Evolutionary conservation across 257 asterid genomes (phyloP), one percentile per base, ranked within the genome.

Genomic region (Solanum chaucha): DNA sequence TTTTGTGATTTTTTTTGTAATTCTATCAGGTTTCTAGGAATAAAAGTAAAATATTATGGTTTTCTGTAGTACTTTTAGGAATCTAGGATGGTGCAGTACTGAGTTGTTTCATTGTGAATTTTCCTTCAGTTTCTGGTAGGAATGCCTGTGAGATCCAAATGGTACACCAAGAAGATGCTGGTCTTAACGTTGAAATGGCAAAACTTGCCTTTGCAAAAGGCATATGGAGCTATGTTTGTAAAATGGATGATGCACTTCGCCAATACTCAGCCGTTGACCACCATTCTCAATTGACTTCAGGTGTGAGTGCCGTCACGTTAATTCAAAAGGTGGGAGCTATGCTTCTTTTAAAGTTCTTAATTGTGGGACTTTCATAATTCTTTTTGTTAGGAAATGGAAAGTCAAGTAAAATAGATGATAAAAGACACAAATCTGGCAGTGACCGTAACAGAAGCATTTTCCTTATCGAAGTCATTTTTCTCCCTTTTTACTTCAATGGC

Each of bases 81-180:
- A 68, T 80, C 71, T 46, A 59, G 41, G 64, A 40, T 58, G 11
- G 88, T 55, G 71, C 84, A 78, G 84, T 41, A 26, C 40, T 78
- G 61, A 46, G 65, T 38, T 86, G 48, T 75, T 85, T 41, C 36
- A 19, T 36, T 82, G 58, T 78, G 67, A 86, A 24, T 59, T 51
- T 26, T 51, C 83, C 86, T 91, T 87, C 94, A 96, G 98, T 94
- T 89, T 91, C 96, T 67, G 98, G 95, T 86, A 92, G 94, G 91
- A 94, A 94, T 93, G 98, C 99, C 26, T 96, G 95, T 65, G 99
- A 96, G 93, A 94, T 96, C 90, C 93, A 83, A 88, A 91, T 96
- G 98, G 93, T 96, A 89, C 98, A 96, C 93, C 99, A 96, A 91
- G 99, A 96, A 92, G 98, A 95, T 59, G 97, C 98, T 86, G 98